Base-by-base conservation (phyloP, 2,329 filamentous ascomycete genomes). In the Paecilomyces formosus region DNA sequence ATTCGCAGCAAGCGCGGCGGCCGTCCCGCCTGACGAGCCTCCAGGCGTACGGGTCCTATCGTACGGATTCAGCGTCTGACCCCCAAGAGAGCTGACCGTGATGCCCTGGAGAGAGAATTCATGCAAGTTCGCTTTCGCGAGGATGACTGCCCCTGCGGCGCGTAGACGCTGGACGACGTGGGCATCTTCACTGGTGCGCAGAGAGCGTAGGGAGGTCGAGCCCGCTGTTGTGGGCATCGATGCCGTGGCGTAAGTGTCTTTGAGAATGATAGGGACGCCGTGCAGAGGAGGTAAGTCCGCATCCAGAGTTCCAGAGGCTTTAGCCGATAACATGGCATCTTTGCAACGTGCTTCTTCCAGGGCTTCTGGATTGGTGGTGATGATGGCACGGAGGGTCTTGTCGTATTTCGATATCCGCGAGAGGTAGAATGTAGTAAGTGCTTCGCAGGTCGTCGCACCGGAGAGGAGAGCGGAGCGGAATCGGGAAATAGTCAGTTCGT, bases 1-100 rank as follows among this genome's bases (percentile, higher is more conserved):
- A 22, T 79, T 83, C 1, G 80, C 75, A 13, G 81, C 84, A 28
- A 88, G 74, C 0, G 83, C 84, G 0, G 83, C 84, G 0, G 82
- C 85, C 0, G 82, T 85, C 0, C 85, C 86, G 11, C 85, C 85
- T 30, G 83, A 86, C 52, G 81, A 85, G 0, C 85, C 86, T 3
- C 85, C 86, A 0, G 85, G 85, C 0, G 85, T 88, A n/a, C 88
- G 80, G 0, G 78, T 79, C 1, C 75, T 69, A 67, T 89, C 85
- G 63, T 90, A 89, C 0, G 86, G 85, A 67, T 88, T 88, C 60
- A 83, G 68, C 0, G 85, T 87, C 69, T 88, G 86, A 0, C 86
- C 85, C 12, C 84, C 85, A 0, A 86, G 67, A 0, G 83, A 86
- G 0, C 84, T 87, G 1, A 86, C 83, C 1, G 80, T 81, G 45